Conservation (phyloP, 2,329 filamentous ascomycete species). For the Colletotrichum camelliae region DNA sequence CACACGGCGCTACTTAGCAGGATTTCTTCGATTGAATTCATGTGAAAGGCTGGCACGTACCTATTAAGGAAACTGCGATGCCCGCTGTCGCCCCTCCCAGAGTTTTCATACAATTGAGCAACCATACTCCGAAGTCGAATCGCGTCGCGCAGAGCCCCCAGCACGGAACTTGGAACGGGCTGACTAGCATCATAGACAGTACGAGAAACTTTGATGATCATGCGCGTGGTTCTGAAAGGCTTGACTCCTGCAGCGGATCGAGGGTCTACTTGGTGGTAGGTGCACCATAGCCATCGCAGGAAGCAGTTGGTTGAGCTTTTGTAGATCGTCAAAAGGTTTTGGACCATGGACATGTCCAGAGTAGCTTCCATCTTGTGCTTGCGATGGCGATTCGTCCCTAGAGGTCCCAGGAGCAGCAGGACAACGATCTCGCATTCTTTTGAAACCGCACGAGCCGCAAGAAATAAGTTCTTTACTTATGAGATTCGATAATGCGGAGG, state of each 20-base stretch:
- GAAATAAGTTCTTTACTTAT: not conserved
- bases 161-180: not conserved
- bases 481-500: not conserved
- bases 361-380: not conserved
- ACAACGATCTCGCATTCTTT: not conserved
- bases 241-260: not conserved
- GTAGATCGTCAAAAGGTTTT: not conserved
- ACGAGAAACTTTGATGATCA: not conserved
- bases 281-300: not conserved
- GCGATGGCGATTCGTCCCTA: not conserved
- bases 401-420: not conserved
- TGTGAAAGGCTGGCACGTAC: not conserved
- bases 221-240: accelerated
- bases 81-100: not conserved
- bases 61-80: not conserved
- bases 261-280: not conserved
- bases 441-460: not conserved
- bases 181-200: accelerated
- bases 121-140: not conserved
- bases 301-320: not conserved
- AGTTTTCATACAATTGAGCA: not conserved
- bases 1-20: accelerated
- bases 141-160: not conserved
- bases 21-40: no score
- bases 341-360: not conserved